These are phyloP conservation scores for Terfezia boudieri DNA, from an alignment of 495 filamentous ascomycete genomes.

Conservation along the genomic window DNA sequence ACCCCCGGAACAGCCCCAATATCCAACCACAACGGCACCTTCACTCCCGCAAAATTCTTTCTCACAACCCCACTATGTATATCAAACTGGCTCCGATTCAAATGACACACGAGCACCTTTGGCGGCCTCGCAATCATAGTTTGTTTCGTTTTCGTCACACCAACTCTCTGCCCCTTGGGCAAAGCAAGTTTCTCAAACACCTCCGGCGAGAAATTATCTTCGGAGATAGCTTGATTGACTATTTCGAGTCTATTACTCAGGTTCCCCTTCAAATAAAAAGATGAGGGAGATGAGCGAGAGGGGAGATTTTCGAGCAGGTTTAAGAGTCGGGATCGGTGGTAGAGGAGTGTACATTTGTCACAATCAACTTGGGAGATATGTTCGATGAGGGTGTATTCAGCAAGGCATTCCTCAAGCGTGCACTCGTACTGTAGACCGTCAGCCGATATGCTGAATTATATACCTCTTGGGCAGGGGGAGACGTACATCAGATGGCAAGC, in stretches of 20 bases:
- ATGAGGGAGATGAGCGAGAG: constrained; percentile 12
- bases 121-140: constrained; percentile 64
- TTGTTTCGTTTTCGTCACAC: constrained; percentile 69
- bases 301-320: constrained; percentile 9
- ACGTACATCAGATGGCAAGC: constrained; percentile 24
- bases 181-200: constrained; percentile 49
- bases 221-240: constrained; percentile 46
- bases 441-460: constrained; percentile 17
- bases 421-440: constrained; percentile 4
- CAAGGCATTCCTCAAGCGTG: constrained; percentile 47
- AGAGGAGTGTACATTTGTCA: constrained; percentile 63
- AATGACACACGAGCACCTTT: constrained; percentile 54
- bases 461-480: not conserved
- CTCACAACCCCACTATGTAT: constrained; percentile 48
- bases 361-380: constrained; percentile 74
- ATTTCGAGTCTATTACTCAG: constrained; percentile 31
- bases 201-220: constrained; percentile 59
- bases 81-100: constrained; percentile 82
- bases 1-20: constrained; percentile 39
- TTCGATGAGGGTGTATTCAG: constrained; percentile 68
- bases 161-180: constrained; percentile 35
- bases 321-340: constrained; percentile 20
- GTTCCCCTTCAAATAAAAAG: constrained; percentile 9
- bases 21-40: constrained; percentile 51
- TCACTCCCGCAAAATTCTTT: constrained; percentile 63